Evolutionary conservation across 768 basidiomycete species (phyloP).

Genomic region (Kwoniella heveanensis): DNA sequence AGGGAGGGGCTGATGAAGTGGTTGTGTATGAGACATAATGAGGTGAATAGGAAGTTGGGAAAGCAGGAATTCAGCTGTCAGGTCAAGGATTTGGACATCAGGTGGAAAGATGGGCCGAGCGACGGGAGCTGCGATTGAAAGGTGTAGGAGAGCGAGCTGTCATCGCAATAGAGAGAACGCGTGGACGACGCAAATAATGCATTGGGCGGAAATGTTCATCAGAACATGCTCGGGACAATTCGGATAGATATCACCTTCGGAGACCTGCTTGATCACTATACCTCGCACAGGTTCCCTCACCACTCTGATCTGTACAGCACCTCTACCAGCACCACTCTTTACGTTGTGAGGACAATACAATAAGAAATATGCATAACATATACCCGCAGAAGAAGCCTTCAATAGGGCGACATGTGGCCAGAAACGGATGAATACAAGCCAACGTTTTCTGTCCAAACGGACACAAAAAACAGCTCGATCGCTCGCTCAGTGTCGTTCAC

Average conservation of each 20-base stretch:
- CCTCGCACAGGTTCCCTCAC: background rate
- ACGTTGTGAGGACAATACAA: too few relatives aligned
- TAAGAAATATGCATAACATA: slow-evolving; percentile 3
- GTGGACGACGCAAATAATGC: background rate
- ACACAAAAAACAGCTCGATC: too few relatives aligned
- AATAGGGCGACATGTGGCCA: too few relatives aligned
- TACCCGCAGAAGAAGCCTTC: too few relatives aligned
- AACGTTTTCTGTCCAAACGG: too few relatives aligned
- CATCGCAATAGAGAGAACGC: background rate
- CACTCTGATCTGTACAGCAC: background rate
- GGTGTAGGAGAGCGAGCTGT: background rate
- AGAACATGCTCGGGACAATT: too few relatives aligned
- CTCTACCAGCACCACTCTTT: background rate
- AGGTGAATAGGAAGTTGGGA: slow-evolving; percentile 82
- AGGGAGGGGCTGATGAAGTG: slow-evolving; percentile 71
- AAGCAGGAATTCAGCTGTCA: slow-evolving; percentile 79
- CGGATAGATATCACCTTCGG: too few relatives aligned
- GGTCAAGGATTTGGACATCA: slow-evolving; percentile 68
- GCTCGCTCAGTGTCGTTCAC: too few relatives aligned
- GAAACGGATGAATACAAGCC: too few relatives aligned
- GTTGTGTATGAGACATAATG: slow-evolving; percentile 91
- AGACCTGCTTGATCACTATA: too few relatives aligned
- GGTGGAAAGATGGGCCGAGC: slow-evolving; percentile 87
- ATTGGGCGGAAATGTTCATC: too few relatives aligned
- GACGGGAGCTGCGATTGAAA: slow-evolving; percentile 83